These are phyloP conservation scores for Hypomontagnella monticulosa DNA, from an alignment of 495 filamentous ascomycete species.

Conservation along the genomic window DNA sequence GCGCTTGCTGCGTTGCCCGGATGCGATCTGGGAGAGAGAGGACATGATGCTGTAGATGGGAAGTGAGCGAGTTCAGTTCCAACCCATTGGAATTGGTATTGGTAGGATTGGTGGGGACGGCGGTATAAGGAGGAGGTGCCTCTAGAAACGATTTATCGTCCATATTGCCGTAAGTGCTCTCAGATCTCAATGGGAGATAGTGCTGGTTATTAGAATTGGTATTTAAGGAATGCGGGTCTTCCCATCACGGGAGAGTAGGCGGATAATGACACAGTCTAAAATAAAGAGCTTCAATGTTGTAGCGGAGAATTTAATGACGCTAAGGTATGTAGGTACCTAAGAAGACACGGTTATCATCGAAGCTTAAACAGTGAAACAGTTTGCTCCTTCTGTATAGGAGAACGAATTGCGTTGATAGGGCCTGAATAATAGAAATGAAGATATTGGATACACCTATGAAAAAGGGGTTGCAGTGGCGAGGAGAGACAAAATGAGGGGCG, in stretches of 20 bases:
- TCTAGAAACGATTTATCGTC: slow-evolving; percentile 23
- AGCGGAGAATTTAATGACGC: background rate
- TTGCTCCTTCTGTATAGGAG: too few species aligned
- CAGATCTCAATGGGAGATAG: background rate
- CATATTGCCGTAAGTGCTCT: slow-evolving; percentile 14
- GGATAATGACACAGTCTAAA: background rate
- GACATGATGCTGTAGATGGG: slow-evolving; percentile 53
- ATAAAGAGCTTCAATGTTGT: too few species aligned
- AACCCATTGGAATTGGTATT: slow-evolving; percentile 18
- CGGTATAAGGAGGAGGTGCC: slow-evolving; percentile 52
- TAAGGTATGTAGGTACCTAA: background rate
- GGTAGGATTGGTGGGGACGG: slow-evolving; percentile 26
- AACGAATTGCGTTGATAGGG: too few species aligned
- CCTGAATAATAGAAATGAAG: too few species aligned
- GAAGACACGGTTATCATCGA: background rate
- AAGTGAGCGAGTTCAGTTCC: slow-evolving; percentile 37
- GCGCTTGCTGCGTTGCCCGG: slow-evolving; percentile 44
- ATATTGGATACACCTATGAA: too few species aligned
- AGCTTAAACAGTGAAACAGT: background rate
- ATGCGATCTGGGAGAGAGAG: slow-evolving; percentile 51
- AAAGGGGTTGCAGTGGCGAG: too few species aligned
- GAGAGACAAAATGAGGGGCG: too few species aligned
- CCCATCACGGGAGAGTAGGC: too few species aligned
- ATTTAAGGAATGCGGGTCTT: background rate
- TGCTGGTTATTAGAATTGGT: background rate